These are phyloP conservation scores for Kodamaea neixiangensis DNA, from an alignment of 805 yeast genomes.

Conservation along the genomic window DNA sequence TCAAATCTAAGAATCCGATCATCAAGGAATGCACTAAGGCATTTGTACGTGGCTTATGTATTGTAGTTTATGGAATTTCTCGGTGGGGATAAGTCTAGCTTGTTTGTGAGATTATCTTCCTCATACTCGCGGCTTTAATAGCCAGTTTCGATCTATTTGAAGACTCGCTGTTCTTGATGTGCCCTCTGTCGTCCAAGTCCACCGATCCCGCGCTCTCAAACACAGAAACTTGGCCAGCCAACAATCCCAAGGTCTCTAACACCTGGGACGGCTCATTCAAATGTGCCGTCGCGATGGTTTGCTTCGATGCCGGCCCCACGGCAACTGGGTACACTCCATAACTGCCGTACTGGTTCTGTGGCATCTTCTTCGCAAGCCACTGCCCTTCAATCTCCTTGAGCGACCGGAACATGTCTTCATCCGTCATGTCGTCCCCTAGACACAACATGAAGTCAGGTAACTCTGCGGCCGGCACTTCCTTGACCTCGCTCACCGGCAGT, in stretches of 20 bases:
- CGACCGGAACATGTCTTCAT: constrained; percentile 94
- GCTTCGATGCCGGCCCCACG: constrained; percentile 89
- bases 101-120: constrained; percentile 13
- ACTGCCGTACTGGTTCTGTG: constrained; percentile 48
- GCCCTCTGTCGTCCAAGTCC: constrained; percentile 77
- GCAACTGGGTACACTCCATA: constrained; percentile 82
- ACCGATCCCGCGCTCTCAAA: constrained; percentile 80
- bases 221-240: constrained; percentile 75
- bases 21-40: no score
- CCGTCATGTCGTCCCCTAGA: constrained; percentile 94
- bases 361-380: constrained; percentile 47
- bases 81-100: no score
- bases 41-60: no score
- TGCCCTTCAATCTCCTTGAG: constrained; percentile 60
- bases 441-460: constrained; percentile 86
- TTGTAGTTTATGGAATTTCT: no score
- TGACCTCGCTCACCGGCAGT: constrained; percentile 22
- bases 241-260: constrained; percentile 75
- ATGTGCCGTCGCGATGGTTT: constrained; percentile 83
- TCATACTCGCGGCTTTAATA: constrained; percentile 27
- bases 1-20: no score
- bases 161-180: constrained; percentile 50
- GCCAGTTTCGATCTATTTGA: constrained; percentile 43
- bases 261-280: constrained; percentile 83
- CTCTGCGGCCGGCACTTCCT: constrained; percentile 38